phyloP scores from a whole-genome alignment of 352 stramenopile genomes.

The Phytophthora boehmeriae region DNA sequence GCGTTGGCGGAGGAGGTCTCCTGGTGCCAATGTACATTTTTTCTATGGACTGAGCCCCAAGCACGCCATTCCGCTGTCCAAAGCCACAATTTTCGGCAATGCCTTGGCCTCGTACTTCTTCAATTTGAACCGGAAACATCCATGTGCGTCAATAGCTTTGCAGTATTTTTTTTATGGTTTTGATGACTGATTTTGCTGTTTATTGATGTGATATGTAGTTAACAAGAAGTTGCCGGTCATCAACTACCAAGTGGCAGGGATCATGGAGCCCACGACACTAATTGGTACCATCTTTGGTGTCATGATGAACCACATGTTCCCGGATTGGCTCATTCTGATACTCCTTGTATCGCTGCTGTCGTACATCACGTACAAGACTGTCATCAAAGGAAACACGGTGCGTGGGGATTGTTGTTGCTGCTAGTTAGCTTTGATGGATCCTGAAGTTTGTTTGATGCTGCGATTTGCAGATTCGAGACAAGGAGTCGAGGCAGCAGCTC shows the following conservation, averaged over 20 bases:
- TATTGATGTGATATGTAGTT: conserved; percentile 30
- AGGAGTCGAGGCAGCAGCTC: conserved; percentile 55
- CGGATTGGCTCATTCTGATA: conserved; percentile 83
- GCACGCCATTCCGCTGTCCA: conserved; percentile 96
- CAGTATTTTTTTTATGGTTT: neutral
- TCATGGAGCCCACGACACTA: conserved; percentile 97
- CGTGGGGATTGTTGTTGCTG: neutral
- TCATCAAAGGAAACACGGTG: conserved; percentile 71
- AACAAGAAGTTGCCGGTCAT: conserved; percentile 93
- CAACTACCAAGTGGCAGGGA: conserved; percentile 97
- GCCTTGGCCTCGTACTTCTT: conserved; percentile 94
- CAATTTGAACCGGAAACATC: conserved; percentile 94
- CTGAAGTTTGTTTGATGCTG: conserved; percentile 1
- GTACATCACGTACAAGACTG: conserved; percentile 79
- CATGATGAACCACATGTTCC: conserved; percentile 85
- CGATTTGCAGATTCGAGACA: conserved; percentile 58
- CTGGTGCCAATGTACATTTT: conserved; percentile 98
- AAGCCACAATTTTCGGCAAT: conserved; percentile 97
- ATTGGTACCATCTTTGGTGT: conserved; percentile 82
- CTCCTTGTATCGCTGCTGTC: conserved; percentile 78
- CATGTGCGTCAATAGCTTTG: conserved; percentile 46
- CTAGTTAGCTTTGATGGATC: neutral
- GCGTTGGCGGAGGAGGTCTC: conserved; percentile 94
- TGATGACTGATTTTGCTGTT: conserved; percentile 19
- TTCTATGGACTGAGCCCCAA: conserved; percentile 94